Base-by-base conservation (phyloP, 23 red algal species). In the Gracilaria caudata region DNA sequence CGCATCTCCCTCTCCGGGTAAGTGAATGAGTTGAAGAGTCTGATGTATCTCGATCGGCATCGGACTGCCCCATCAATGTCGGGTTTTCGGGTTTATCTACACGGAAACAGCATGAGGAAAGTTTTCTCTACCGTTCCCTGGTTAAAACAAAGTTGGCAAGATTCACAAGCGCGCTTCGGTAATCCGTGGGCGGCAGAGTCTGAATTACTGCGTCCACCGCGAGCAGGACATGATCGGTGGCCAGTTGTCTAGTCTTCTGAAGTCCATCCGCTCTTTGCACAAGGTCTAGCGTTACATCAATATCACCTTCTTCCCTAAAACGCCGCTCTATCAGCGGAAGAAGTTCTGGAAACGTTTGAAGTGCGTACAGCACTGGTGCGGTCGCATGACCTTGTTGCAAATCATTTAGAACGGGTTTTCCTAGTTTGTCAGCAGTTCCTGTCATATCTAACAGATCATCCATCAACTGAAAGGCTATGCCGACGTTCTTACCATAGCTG, bases 361-460 rank as follows among this genome's bases (percentile, higher is more conserved):
- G 29, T 0, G 93, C 97, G 57, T 95, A 95, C 17, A 99, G 64
- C 7, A 95, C 92, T 21, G 97, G 97, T 38, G 93, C 97, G 0
- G 97, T 99, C 17, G 90, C 81, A 61, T 70, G 68, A 9, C 97
- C 97, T 77, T 85, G 76, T n/a, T 53, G 39, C 29, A 99, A 60
- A 73, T 99, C 97, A 34, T 91, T 86, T 44, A 88, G 40, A 17
- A 90, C 90, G n/a, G 97, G 97, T 60, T 99, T 99, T 44, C 97
- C 97, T 36, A 99, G 63, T 25, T 40, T 74, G 17, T 66, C 79
- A 12, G 71, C 78, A 33, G 76, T 46, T 63, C 51, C 84, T 13
- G 89, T 83, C 74, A 93, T 86, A 54, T 99, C 97, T 46, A 99
- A 81, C 10, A 94, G 73, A 73, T 99, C 97, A 36, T 99, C 97